Percentiles rank a stretch among this genome's conserved stretches.
phyloP scores from a whole-genome alignment of 495 filamentous ascomycete genomes.

The Aspergillus baeticus region DNA sequence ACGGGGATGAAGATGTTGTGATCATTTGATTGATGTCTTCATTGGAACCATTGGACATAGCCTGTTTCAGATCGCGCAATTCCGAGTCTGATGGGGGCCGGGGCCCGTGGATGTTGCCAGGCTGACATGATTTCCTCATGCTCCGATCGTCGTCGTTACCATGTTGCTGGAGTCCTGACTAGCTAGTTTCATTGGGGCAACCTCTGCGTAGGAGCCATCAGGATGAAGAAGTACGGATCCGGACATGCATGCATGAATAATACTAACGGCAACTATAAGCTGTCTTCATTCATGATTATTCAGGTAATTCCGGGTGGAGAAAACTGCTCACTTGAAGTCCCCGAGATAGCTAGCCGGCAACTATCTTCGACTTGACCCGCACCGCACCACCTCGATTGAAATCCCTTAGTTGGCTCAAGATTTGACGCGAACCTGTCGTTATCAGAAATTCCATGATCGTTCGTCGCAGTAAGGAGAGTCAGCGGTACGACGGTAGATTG shows the following conservation, averaged over 20 bases:
- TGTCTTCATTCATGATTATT: background rate
- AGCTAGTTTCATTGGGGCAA: background rate
- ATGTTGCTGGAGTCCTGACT: background rate
- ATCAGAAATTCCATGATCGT: background rate
- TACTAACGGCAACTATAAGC: no score
- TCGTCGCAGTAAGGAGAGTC: background rate
- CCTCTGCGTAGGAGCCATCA: background rate
- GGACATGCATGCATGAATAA: no score
- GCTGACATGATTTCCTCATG: background rate
- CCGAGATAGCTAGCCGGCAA: background rate
- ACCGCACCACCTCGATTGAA: background rate
- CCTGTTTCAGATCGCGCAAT: background rate
- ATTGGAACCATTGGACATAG: background rate
- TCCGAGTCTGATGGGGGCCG: background rate
- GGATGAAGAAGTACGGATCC: no score
- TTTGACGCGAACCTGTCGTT: background rate
- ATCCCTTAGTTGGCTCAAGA: background rate
- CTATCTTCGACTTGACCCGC: background rate
- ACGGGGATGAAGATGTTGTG: conserved; percentile 41
- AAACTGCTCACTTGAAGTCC: background rate
- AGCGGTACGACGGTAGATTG: background rate
- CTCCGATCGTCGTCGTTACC: background rate
- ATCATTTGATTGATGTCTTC: conserved; percentile 31
- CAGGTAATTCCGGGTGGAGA: background rate
- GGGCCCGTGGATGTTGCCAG: background rate